These are phyloP conservation scores for Arthrobotrys megalospora DNA, from an alignment of 2,329 filamentous ascomycete species.

Conservation along the genomic window DNA sequence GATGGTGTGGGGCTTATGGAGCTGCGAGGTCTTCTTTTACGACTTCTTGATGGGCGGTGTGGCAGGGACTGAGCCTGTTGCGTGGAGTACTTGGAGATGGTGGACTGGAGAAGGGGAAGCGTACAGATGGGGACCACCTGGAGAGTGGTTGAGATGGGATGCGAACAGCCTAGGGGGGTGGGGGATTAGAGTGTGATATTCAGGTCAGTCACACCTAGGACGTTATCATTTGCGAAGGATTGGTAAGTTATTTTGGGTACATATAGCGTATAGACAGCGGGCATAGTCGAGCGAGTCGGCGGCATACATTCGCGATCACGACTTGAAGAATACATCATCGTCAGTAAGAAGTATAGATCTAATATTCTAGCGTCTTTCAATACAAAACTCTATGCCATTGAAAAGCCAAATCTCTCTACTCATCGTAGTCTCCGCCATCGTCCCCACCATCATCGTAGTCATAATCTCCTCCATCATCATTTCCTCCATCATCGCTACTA, in stretches of 20 bases:
- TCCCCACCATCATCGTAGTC: conserved; percentile 32
- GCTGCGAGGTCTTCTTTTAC: conserved; percentile 53
- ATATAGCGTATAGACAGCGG: conserved; percentile 15
- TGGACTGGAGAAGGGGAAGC: conserved; percentile 29
- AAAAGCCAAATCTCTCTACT: not conserved
- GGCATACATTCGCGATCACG: not conserved
- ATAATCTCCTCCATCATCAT: conserved; percentile 26
- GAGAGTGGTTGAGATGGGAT: conserved; percentile 52
- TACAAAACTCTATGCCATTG: not conserved
- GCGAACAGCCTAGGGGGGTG: conserved; percentile 40
- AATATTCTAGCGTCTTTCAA: conserved; percentile 7
- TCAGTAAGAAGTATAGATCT: not conserved
- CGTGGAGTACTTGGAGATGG: conserved; percentile 56
- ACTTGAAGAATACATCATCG: not conserved
- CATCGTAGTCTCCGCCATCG: conserved; percentile 32
- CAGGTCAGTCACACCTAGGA: not conserved
- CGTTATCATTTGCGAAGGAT: not conserved
- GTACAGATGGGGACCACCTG: conserved; percentile 36
- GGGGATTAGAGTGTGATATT: conserved; percentile 41
- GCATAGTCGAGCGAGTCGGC: not conserved
- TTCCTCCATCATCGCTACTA: conserved; percentile 18
- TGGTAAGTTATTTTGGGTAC: not conserved
- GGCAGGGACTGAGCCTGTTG: conserved; percentile 42
- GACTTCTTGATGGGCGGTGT: conserved; percentile 48
- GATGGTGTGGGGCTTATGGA: conserved; percentile 49